Evolutionary conservation across 805 yeast species (phyloP), one percentile per base, ranked within the genome.

Genomic region (Osmozyma mogii): DNA sequence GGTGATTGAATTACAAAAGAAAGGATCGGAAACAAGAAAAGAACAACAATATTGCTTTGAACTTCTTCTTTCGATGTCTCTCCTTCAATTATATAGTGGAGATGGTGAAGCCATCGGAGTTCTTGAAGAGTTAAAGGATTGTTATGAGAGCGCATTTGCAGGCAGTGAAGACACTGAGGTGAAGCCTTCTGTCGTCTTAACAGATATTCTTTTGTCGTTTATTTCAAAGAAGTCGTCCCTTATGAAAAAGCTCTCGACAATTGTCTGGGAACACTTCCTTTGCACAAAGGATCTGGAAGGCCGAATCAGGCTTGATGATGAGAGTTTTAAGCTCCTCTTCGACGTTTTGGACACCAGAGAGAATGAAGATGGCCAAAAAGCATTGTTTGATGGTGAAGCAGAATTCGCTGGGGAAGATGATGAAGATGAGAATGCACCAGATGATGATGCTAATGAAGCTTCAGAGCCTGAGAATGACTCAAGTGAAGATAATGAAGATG

Each of bases 281-380:
- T 63, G 70, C 31, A 45, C 47, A 16, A 40, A 29, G 27, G 49
- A 44, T 21, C 47, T 47, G 12, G 50, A 45, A 9, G 61, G 59
- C 1, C 38, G 44, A 11, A 27, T 49, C 18, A 47, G 50, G 30
- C 37, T 61, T 13, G 49, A 45, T 17, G 50, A 44, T n/a, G 54
- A 49, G 11, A 47, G 65, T 28, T 56, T 64, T 34, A 39, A 53
- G 35, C 50, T 60, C 25, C 44, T 64, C 32, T 59, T 44, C 34
- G 54, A 58, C 30, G 59, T 62, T 6, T 50, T 64, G 35, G 49
- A 35, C 4, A 50, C 94, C 0, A 76, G 72, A 47, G 96, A 88
- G 52, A 84, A 82, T 50, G 73, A 77, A 37, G 77, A 78, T 41
- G 96, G 96, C 2, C 92, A 84, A 52, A 67, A 69, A 15, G 70